Evolutionary conservation across 305 asterid species (phyloP).

Genomic region (Fraxinus dipetala): DNA sequence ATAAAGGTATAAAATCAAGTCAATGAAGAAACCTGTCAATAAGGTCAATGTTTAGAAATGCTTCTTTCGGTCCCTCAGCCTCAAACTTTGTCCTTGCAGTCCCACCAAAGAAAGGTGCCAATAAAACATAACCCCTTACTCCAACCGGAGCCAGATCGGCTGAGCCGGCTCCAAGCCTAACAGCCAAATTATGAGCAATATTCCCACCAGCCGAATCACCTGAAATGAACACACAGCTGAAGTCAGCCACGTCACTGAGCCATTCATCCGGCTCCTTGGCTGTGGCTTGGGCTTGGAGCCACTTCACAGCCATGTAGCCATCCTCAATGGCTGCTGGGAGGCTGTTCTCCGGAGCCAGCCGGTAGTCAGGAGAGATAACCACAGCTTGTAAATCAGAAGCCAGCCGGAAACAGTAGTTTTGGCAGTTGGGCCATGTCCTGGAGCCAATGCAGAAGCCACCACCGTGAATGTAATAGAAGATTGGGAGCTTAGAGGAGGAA

Average conservation of each 20-base stretch:
- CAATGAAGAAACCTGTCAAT: slow-evolving; percentile 52
- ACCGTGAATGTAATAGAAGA: slow-evolving; percentile 73
- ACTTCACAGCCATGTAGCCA: slow-evolving; percentile 52
- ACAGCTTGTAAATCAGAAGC: slow-evolving; percentile 61
- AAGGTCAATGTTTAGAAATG: slow-evolving; percentile 61
- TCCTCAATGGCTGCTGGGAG: slow-evolving; percentile 80
- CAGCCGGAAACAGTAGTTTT: slow-evolving; percentile 65
- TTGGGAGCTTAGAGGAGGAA: slow-evolving; percentile 45
- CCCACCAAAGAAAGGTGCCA: slow-evolving; percentile 72
- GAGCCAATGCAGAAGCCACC: slow-evolving; percentile 85
- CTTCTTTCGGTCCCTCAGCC: slow-evolving; percentile 66
- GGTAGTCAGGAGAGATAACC: slow-evolving; percentile 60
- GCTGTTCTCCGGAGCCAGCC: slow-evolving; percentile 65
- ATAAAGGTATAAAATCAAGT: not conserved
- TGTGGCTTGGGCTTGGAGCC: slow-evolving; percentile 57
- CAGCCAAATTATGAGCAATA: slow-evolving; percentile 59
- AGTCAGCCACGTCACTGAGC: slow-evolving; percentile 54
- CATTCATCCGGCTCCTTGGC: slow-evolving; percentile 49
- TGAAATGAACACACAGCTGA: slow-evolving; percentile 49
- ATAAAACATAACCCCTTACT: slow-evolving; percentile 57
- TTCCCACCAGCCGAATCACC: slow-evolving; percentile 88
- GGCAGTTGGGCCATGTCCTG: slow-evolving; percentile 72
- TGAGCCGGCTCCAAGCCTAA: slow-evolving; percentile 44
- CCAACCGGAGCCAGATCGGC: slow-evolving; percentile 45
- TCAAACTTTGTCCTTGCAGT: slow-evolving; percentile 50